Evolutionary conservation across 495 filamentous ascomycete genomes (phyloP).

Genomic region (Cladorrhinum samala): DNA sequence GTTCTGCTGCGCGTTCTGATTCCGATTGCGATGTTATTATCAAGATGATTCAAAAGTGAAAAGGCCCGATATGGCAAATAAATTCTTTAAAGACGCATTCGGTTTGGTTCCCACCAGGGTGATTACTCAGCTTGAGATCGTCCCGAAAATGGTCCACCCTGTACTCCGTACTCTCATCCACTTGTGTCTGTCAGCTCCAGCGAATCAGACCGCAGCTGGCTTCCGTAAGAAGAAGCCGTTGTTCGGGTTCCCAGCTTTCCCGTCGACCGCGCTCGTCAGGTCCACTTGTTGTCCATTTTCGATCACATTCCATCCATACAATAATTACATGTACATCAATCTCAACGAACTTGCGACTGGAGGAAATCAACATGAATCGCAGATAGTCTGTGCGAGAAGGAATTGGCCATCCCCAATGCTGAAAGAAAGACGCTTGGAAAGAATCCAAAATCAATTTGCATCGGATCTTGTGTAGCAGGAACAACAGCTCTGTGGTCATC

Average conservation of each 20-base stretch:
- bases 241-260: neutral
- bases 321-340: too few relatives aligned
- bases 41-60: neutral
- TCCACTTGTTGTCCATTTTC: constrained; percentile 20
- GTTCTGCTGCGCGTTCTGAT: too few relatives aligned
- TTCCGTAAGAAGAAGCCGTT: constrained; percentile 35
- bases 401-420: too few relatives aligned
- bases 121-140: neutral
- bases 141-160: too few relatives aligned
- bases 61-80: neutral
- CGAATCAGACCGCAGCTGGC: constrained; percentile 23
- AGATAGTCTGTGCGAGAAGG: neutral
- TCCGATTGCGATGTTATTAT: too few relatives aligned
- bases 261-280: too few relatives aligned
- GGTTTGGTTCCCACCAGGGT: neutral
- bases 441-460: neutral
- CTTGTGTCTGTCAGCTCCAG: neutral
- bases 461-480: neutral
- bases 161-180: too few relatives aligned
- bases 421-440: too few relatives aligned
- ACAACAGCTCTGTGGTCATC: neutral
- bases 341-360: too few relatives aligned
- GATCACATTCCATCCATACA: neutral
- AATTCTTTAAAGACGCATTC: neutral
- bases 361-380: neutral